Evolutionary conservation across 257 asterid genomes (phyloP), one percentile per base, ranked within the genome.

Genomic region (Solanum microdontum): DNA sequence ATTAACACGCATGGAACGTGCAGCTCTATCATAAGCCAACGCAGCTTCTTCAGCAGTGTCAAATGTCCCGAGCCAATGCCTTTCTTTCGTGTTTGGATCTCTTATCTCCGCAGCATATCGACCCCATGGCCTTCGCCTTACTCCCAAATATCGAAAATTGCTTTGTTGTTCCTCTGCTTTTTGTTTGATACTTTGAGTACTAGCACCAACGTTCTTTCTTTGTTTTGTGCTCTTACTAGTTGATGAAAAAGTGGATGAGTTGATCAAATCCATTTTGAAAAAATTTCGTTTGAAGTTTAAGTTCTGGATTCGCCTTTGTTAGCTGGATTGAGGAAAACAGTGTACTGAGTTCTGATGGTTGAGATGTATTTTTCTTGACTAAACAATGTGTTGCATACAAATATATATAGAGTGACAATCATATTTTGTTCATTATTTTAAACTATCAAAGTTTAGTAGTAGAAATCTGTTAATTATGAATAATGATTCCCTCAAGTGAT

Each of bases 1-100:
- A 3, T 82, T 86, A 26, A 93, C 96, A 0, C 96, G 94, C 98
- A 96, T 94, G 88, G 98, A 94, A 4, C 98, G 92, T 0, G 98
- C 97, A 1, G 98, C 95, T 86, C 98, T 89, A 91, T 96, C 98
- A 88, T 95, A 95, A 10, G 98, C 98, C 90, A 95, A 74, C 0
- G 98, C 98, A 1, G 98, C 98, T 87, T 95, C 98, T 90, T 95
- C 98, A 0, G 98, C 98, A 2, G 98, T 95, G 92, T 95, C 98
- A 86, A 95, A 95, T 0, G 98, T 95, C 45, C 98, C 98, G 23
- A 95, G 88, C 98, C 98, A 95, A 73, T 95, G 98, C 85, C 98
- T 70, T 87, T 94, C 98, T 88, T 95, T 95, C 11, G 98, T 95
- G 5, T 93, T 88, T 0, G 98, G 98, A 91, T 95, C 97, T 73